Percentiles rank a stretch among this genome's conserved stretches.
Conservation (phyloP, 768 basidiomycete genomes). For the Heimioporus sp. region DNA sequence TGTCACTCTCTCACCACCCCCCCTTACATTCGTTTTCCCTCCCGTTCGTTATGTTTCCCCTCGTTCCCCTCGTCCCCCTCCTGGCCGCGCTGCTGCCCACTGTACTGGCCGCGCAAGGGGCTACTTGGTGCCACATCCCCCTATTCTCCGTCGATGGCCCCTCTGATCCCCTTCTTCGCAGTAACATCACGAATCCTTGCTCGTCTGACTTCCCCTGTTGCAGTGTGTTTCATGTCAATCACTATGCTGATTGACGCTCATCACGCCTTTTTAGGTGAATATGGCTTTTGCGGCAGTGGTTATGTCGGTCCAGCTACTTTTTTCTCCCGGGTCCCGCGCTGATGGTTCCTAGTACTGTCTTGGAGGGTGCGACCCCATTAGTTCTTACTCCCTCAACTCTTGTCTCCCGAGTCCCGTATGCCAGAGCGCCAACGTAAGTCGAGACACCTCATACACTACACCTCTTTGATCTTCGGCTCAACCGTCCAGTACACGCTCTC, state of each 20-base stretch:
- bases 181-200: constrained; percentile 38
- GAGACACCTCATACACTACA: not conserved
- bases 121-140: constrained; percentile 24
- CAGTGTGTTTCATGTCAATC: constrained; percentile 30
- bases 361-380: constrained; percentile 83
- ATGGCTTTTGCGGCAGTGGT: constrained; percentile 51
- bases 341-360: constrained; percentile 60
- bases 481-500: constrained; percentile 53
- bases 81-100: constrained; percentile 14
- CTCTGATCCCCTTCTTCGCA: constrained; percentile 11
- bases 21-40: constrained; percentile 13
- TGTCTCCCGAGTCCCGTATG: constrained; percentile 76
- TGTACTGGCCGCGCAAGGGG: constrained; percentile 21
- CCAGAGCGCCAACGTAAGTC: constrained; percentile 52
- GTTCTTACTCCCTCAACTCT: constrained; percentile 59
- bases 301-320: constrained; percentile 26
- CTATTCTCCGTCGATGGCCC: not conserved
- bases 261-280: constrained; percentile 38
- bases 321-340: constrained; percentile 1
- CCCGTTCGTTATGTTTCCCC: constrained; percentile 17
- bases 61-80: constrained; percentile 21
- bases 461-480: not conserved
- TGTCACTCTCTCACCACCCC: not conserved
- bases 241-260: not conserved
- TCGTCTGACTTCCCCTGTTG: constrained; percentile 41